These are phyloP conservation scores for Pseudocercospora vitis DNA, from an alignment of 2,329 filamentous ascomycete genomes.

Conservation along the genomic window DNA sequence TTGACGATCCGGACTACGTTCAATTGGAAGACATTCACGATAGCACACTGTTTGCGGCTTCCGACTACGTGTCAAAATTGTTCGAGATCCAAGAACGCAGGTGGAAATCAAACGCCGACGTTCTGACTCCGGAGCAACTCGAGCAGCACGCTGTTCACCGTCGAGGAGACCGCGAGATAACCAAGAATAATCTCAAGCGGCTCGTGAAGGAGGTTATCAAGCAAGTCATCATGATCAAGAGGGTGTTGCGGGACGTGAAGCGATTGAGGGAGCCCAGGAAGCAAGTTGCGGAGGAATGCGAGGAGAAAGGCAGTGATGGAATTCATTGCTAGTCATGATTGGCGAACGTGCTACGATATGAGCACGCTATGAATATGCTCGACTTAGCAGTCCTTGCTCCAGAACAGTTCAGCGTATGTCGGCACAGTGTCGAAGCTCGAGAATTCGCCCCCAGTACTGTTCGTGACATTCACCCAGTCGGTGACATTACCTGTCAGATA, in stretches of 20 bases:
- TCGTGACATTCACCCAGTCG: slow-evolving; percentile 24
- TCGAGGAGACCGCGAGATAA: not conserved
- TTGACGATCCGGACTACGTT: not conserved
- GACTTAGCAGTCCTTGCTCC: slow-evolving; percentile 24
- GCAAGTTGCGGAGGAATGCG: not conserved
- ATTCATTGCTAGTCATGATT: not conserved
- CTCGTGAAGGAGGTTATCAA: not conserved
- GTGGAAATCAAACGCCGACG: not conserved
- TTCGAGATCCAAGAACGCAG: not conserved
- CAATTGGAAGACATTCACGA: not conserved
- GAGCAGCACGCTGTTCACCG: too few relatives aligned
- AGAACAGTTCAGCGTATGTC: slow-evolving; percentile 21
- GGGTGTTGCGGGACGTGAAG: not conserved
- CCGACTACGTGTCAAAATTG: not conserved
- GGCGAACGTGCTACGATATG: too few relatives aligned
- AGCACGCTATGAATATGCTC: too few relatives aligned
- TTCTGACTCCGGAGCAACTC: not conserved
- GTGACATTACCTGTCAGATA: slow-evolving; percentile 25
- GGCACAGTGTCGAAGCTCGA: slow-evolving; percentile 25
- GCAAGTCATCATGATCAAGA: not conserved
- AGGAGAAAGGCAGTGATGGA: not conserved
- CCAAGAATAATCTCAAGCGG: not conserved
- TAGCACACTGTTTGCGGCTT: not conserved
- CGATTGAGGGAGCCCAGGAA: not conserved
- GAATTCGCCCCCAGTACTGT: slow-evolving; percentile 21